Conservation (phyloP, 1,284 basidiomycete genomes). For the Athelia psychrophila region DNA sequence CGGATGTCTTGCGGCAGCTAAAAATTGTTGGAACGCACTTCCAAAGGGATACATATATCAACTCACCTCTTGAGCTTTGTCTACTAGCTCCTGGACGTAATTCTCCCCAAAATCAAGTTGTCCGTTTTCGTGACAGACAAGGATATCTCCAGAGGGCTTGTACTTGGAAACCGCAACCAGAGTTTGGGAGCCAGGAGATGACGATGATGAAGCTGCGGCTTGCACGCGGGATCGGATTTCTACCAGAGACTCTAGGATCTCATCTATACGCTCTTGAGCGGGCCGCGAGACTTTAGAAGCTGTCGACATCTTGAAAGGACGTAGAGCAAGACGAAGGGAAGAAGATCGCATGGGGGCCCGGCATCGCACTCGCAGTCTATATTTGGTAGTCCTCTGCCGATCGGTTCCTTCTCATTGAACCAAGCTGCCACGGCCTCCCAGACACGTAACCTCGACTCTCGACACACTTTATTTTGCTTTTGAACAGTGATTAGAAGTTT, state of each 20-base stretch:
- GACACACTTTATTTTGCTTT: too few relatives aligned
- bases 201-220: slow-evolving; percentile 25
- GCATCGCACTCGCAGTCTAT: too few relatives aligned
- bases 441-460: too few relatives aligned
- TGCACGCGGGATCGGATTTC: slow-evolving; percentile 49
- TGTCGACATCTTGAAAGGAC: too few relatives aligned
- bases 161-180: slow-evolving; percentile 95
- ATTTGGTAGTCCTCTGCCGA: too few relatives aligned
- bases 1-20: slow-evolving; percentile 84
- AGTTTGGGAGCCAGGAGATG: slow-evolving; percentile 20
- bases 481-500: too few relatives aligned
- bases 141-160: slow-evolving; percentile 87
- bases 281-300: slow-evolving; percentile 4
- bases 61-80: slow-evolving; percentile 77
- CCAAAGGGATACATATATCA: background rate
- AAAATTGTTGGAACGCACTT: too few relatives aligned
- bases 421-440: too few relatives aligned
- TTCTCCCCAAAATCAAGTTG: slow-evolving; percentile 97
- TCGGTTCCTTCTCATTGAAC: too few relatives aligned
- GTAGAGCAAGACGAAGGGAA: too few relatives aligned
- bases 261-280: slow-evolving; percentile 34
- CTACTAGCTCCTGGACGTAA: slow-evolving; percentile 94
- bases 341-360: too few relatives aligned
- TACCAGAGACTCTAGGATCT: slow-evolving; percentile 48
- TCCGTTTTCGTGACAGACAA: slow-evolving; percentile 76